Percentiles rank a stretch among this genome's conserved stretches.
Evolutionary conservation across 1,284 basidiomycete genomes (phyloP).

Genomic region (Flammula alnicola): DNA sequence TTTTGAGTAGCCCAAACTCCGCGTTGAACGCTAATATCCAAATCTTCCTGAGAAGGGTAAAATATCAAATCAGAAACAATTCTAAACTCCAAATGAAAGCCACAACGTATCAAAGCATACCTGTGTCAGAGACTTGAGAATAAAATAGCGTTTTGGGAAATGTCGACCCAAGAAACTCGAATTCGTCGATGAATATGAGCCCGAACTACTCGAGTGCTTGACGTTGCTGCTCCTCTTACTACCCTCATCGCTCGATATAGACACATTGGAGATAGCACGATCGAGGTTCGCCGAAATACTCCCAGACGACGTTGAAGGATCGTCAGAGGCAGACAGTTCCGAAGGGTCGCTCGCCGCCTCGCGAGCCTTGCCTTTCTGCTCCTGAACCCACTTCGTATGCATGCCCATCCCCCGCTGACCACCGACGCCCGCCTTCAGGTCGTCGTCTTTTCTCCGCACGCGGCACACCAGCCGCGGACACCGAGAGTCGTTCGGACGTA

Average conservation of each 20-base stretch:
- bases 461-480: constrained; percentile 87
- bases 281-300: constrained; percentile 36
- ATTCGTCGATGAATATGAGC: constrained; percentile 69
- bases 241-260: constrained; percentile 49
- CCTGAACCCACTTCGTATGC: constrained; percentile 80
- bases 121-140: constrained; percentile 86
- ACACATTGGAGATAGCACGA: constrained; percentile 33
- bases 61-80: too few relatives aligned
- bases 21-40: constrained; percentile 83
- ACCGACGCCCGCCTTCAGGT: constrained; percentile 88
- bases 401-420: constrained; percentile 88
- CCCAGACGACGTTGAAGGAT: constrained; percentile 27
- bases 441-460: constrained; percentile 85
- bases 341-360: constrained; percentile 21
- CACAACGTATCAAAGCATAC: too few relatives aligned
- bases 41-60: constrained; percentile 60
- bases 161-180: constrained; percentile 74
- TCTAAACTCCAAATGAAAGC: too few relatives aligned
- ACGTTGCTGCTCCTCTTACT: constrained; percentile 22
- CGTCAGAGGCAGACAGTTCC: constrained; percentile 28
- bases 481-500: constrained; percentile 70
- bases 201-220: constrained; percentile 65
- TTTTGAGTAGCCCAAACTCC: constrained; percentile 92
- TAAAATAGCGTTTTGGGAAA: constrained; percentile 91
- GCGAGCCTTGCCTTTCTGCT: constrained; percentile 48